Evolutionary conservation across 1,139 yeast genomes (phyloP).

Genomic region (Hyphopichia wangnamkhiaoensis): DNA sequence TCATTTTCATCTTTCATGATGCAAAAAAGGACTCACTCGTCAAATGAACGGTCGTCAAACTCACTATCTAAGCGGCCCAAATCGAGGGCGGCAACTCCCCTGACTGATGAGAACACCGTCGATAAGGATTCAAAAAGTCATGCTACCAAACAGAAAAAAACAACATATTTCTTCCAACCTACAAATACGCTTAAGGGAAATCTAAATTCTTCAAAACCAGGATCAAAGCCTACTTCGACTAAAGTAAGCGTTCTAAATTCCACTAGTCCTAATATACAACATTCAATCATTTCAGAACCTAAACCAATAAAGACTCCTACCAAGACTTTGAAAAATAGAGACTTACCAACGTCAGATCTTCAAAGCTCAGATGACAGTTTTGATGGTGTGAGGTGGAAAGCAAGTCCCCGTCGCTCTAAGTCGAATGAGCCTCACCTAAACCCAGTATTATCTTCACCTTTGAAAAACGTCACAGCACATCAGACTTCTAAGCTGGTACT

Average conservation of each 20-base stretch:
- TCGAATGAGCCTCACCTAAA: constrained; percentile 10
- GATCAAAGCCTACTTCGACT: background rate
- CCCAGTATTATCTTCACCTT: constrained; percentile 36
- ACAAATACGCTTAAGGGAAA: constrained; percentile 23
- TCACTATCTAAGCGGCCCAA: background rate
- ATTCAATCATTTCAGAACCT: background rate
- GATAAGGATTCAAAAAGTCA: background rate
- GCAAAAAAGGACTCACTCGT: background rate
- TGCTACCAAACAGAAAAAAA: constrained; percentile 18
- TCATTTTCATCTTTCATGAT: background rate
- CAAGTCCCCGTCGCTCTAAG: constrained; percentile 25
- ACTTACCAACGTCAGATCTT: constrained; percentile 9
- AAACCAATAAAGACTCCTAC: constrained; percentile 3
- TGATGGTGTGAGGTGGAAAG: constrained; percentile 47
- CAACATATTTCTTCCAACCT: constrained; percentile 41
- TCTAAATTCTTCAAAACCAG: background rate
- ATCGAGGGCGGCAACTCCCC: background rate
- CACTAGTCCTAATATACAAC: background rate
- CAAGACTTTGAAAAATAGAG: background rate
- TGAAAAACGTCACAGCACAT: constrained; percentile 20
- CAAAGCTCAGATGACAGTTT: constrained; percentile 51
- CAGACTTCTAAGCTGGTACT: constrained; percentile 4
- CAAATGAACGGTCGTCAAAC: background rate
- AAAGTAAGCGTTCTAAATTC: constrained; percentile 9
- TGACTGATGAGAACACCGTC: background rate